These are phyloP conservation scores for Penicillium sp. DNA, from an alignment of 2,329 filamentous ascomycete genomes.

Conservation along the genomic window DNA sequence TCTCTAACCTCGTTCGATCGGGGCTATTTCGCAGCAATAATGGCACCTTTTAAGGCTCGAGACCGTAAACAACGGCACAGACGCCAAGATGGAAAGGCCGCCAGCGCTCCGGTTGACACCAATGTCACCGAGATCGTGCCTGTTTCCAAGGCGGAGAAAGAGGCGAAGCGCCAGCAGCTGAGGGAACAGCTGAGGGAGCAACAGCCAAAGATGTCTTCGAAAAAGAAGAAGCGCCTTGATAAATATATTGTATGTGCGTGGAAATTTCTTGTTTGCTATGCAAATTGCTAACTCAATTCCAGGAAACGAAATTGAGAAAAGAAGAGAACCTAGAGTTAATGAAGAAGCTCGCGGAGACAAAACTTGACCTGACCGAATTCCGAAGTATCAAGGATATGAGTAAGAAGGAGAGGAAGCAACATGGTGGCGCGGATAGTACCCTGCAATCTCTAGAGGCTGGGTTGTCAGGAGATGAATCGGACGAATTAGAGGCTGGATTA, in stretches of 20 bases:
- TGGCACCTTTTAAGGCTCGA: constrained; percentile 51
- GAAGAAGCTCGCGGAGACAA: constrained; percentile 73
- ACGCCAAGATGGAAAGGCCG: constrained; percentile 25
- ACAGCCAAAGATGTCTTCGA: constrained; percentile 55
- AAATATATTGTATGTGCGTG: constrained; percentile 58
- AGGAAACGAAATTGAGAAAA: constrained; percentile 87
- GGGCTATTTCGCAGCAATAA: constrained; percentile 18
- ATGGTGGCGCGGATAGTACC: constrained; percentile 52
- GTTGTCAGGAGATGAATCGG: constrained; percentile 33
- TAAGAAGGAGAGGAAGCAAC: constrained; percentile 49
- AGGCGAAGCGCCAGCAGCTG: constrained; percentile 50
- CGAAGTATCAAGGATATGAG: constrained; percentile 68
- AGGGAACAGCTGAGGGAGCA: constrained; percentile 53
- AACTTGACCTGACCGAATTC: constrained; percentile 77
- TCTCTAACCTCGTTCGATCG: not conserved
- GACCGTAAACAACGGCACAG: constrained; percentile 55
- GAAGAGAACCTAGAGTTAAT: constrained; percentile 85
- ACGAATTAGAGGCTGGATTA: constrained; percentile 20
- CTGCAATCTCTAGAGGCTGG: constrained; percentile 39
- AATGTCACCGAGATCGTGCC: constrained; percentile 42
- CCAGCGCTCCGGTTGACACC: constrained; percentile 40
- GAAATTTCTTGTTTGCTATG: too few species aligned
- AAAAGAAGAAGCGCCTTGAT: constrained; percentile 65
- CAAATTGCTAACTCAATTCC: constrained; percentile 5
- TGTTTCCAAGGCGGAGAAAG: constrained; percentile 50